Percentiles rank a stretch among this genome's conserved stretches.
These are phyloP conservation scores for Sarcodon aspratus DNA, from an alignment of 768 basidiomycete genomes.

Conservation along the genomic window DNA sequence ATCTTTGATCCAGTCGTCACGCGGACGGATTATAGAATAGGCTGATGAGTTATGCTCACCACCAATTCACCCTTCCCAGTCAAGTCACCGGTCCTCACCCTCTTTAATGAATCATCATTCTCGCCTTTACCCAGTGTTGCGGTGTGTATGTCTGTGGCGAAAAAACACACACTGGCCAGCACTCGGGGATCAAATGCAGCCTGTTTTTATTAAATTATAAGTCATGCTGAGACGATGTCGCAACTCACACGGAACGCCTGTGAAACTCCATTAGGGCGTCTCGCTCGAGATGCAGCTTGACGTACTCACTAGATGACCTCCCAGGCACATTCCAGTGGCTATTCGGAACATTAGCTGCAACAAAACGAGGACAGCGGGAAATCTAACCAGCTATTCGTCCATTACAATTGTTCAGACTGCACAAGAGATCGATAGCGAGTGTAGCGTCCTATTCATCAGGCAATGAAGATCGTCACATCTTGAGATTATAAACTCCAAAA, in stretches of 20 bases:
- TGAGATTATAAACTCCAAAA: neutral
- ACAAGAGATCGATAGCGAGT: constrained; percentile 65
- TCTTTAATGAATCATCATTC: constrained; percentile 69
- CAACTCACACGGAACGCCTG: constrained; percentile 40
- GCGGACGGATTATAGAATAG: neutral
- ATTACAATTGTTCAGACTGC: constrained; percentile 70
- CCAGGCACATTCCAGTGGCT: constrained; percentile 89
- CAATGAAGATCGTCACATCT: neutral
- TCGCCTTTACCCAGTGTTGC: constrained; percentile 80
- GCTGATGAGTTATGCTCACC: constrained; percentile 29
- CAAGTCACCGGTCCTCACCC: constrained; percentile 67
- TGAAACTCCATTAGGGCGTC: constrained; percentile 5
- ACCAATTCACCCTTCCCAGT: constrained; percentile 74
- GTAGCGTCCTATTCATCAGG: constrained; percentile 54
- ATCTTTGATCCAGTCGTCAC: constrained; percentile 33
- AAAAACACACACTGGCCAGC: constrained; percentile 83
- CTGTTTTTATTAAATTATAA: constrained; percentile 22
- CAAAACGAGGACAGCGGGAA: neutral
- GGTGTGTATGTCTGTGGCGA: constrained; percentile 87
- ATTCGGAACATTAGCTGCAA: constrained; percentile 4
- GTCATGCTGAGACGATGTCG: neutral
- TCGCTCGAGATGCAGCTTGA: constrained; percentile 4
- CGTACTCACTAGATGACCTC: constrained; percentile 67
- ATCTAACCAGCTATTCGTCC: constrained; percentile 75
- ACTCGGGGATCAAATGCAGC: constrained; percentile 84